Evolutionary conservation across 108 stramenopile genomes (phyloP).

Genomic region (Skeletonema tropicum): DNA sequence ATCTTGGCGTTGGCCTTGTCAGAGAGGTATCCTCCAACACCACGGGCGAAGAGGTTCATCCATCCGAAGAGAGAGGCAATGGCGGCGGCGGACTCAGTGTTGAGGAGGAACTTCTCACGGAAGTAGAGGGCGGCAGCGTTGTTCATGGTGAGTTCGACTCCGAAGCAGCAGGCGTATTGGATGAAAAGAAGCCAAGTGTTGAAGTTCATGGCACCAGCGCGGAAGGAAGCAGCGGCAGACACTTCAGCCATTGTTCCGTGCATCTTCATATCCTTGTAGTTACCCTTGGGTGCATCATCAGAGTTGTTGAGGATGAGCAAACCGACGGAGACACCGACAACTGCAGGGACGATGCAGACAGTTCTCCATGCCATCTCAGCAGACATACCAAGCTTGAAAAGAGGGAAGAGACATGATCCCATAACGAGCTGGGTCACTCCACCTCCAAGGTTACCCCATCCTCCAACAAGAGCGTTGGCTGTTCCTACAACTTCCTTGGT

Average conservation of each 20-base stretch:
- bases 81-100: slow-evolving; percentile 47
- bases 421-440: slow-evolving; percentile 61
- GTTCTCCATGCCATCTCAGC: slow-evolving; percentile 63
- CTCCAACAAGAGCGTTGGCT: slow-evolving; percentile 75
- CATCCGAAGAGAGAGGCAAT: slow-evolving; percentile 63
- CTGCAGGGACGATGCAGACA: slow-evolving; percentile 72
- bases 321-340: slow-evolving; percentile 47
- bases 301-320: slow-evolving; percentile 43
- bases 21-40: slow-evolving; percentile 50
- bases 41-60: slow-evolving; percentile 77
- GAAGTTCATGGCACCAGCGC: slow-evolving; percentile 52
- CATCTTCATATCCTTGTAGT: slow-evolving; percentile 64
- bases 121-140: slow-evolving; percentile 72
- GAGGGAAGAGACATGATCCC: slow-evolving; percentile 56
- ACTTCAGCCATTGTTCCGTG: slow-evolving; percentile 58
- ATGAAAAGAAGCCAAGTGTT: slow-evolving; percentile 78
- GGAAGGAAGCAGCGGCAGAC: slow-evolving; percentile 43
- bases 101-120: slow-evolving; percentile 46
- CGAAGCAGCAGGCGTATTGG: slow-evolving; percentile 83
- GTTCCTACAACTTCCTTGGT: slow-evolving; percentile 65
- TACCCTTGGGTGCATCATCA: slow-evolving; percentile 77
- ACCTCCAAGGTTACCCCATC: slow-evolving; percentile 85
- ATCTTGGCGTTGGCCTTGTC: slow-evolving; percentile 48
- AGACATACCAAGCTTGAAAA: slow-evolving; percentile 47
- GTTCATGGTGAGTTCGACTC: slow-evolving; percentile 80